phyloP scores from a whole-genome alignment of 768 basidiomycete species.

The Gyrodon lividus region DNA sequence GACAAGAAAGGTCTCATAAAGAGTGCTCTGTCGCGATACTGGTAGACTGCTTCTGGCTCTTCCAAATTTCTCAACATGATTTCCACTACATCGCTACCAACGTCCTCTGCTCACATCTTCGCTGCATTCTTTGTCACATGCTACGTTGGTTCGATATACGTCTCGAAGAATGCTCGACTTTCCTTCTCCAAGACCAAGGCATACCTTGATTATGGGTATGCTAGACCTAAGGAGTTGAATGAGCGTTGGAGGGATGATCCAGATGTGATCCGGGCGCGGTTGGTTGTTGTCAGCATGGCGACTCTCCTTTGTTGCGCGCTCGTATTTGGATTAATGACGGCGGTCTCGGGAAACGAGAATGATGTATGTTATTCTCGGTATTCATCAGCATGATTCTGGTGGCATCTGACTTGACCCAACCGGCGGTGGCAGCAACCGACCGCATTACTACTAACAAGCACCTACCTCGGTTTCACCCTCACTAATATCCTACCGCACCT shows the following conservation, averaged over 20 bases:
- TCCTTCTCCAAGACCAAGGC: conserved; percentile 41
- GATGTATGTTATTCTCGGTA: conserved; percentile 13
- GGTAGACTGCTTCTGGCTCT: background rate
- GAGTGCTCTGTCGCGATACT: conserved; percentile 4
- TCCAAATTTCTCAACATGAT: conserved; percentile 18
- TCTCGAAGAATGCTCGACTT: conserved; percentile 63
- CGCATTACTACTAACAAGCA: conserved; percentile 31
- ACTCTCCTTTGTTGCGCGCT: conserved; percentile 56
- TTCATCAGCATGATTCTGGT: background rate
- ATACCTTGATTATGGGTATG: conserved; percentile 26
- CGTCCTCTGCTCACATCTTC: conserved; percentile 47
- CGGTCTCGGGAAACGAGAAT: conserved; percentile 16
- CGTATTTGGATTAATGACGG: conserved; percentile 46
- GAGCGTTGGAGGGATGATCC: conserved; percentile 81
- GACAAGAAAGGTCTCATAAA: conserved; percentile 8
- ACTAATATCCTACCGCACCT: conserved; percentile 48
- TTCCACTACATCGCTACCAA: conserved; percentile 28
- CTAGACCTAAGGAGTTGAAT: conserved; percentile 31
- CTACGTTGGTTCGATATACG: conserved; percentile 85
- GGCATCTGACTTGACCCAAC: background rate
- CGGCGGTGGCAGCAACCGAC: conserved; percentile 16
- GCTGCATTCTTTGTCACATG: conserved; percentile 57
- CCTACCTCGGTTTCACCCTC: conserved; percentile 42
- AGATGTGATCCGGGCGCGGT: conserved; percentile 75
- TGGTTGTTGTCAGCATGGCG: conserved; percentile 64